Conservation (phyloP, 2,329 filamentous ascomycete species). For the Elsinoe perseae region DNA sequence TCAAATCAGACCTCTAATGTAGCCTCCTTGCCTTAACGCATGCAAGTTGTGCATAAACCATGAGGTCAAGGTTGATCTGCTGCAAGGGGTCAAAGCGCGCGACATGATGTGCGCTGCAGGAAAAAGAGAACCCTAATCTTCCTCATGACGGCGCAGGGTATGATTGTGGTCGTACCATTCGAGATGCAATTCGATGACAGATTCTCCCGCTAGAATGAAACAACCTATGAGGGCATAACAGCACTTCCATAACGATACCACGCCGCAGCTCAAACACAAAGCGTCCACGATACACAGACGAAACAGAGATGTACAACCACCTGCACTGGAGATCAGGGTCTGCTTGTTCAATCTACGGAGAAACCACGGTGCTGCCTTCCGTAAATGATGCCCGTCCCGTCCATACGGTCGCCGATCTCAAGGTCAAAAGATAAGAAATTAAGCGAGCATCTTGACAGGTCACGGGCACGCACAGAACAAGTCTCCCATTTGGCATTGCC, state of each 20-base stretch:
- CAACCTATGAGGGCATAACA: neutral
- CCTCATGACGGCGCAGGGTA: neutral
- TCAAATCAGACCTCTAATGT: too few species aligned
- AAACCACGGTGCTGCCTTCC: neutral
- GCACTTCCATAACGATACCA: neutral
- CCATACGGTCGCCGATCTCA: neutral
- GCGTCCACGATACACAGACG: neutral
- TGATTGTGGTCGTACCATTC: neutral
- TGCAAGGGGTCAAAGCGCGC: neutral
- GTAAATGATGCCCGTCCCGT: neutral
- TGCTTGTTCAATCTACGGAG: neutral
- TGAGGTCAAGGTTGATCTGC: neutral
- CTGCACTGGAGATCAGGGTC: constrained; percentile 12
- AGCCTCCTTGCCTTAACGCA: too few species aligned
- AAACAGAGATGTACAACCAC: neutral
- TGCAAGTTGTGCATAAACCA: too few species aligned
- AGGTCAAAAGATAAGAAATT: neutral
- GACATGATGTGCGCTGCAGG: neutral
- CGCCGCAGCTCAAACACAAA: neutral
- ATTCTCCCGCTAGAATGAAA: neutral
- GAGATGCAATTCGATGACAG: neutral
- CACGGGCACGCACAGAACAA: neutral
- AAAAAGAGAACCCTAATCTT: neutral
- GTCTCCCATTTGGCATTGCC: neutral
- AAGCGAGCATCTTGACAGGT: neutral